Evolutionary conservation across 2,329 filamentous ascomycete genomes (phyloP).

Genomic region (Aspergillus cejpii): DNA sequence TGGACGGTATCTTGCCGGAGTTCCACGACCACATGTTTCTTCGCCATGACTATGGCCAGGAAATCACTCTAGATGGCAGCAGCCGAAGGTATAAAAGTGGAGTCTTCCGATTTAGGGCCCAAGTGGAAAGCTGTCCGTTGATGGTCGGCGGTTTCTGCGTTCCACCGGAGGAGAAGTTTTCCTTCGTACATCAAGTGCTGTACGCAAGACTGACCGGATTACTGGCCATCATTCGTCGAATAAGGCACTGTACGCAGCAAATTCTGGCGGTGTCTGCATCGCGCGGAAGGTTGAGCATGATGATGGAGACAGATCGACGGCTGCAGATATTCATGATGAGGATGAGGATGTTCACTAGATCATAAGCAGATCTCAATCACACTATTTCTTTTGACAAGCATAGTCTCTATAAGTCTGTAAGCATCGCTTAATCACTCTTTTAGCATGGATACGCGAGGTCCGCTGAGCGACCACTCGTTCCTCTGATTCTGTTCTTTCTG

Average conservation of each 20-base stretch:
- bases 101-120: slow-evolving; percentile 13
- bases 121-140: slow-evolving; percentile 24
- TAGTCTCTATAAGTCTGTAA: background rate
- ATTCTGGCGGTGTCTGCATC: slow-evolving; percentile 16
- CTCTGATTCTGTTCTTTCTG: too few species aligned
- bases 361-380: slow-evolving; percentile 1
- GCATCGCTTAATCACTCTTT: too few species aligned
- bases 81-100: slow-evolving; percentile 5
- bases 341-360: slow-evolving; percentile 20
- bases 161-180: slow-evolving; percentile 23
- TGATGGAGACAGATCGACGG: slow-evolving; percentile 28
- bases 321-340: slow-evolving; percentile 28
- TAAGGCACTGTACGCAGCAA: slow-evolving; percentile 24
- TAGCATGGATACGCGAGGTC: too few species aligned
- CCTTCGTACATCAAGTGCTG: slow-evolving; percentile 24
- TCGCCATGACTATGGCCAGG: slow-evolving; percentile 7
- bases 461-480: too few species aligned
- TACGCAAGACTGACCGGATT: slow-evolving; percentile 26
- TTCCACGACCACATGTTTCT: slow-evolving; percentile 5
- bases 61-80: background rate
- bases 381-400: background rate
- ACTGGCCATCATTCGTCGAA: slow-evolving; percentile 22
- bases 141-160: slow-evolving; percentile 24
- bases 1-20: slow-evolving; percentile 11
- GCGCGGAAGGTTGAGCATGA: slow-evolving; percentile 24